These are phyloP conservation scores for Pseudopithomyces maydicus DNA, from an alignment of 2,329 filamentous ascomycete species.

Conservation along the genomic window DNA sequence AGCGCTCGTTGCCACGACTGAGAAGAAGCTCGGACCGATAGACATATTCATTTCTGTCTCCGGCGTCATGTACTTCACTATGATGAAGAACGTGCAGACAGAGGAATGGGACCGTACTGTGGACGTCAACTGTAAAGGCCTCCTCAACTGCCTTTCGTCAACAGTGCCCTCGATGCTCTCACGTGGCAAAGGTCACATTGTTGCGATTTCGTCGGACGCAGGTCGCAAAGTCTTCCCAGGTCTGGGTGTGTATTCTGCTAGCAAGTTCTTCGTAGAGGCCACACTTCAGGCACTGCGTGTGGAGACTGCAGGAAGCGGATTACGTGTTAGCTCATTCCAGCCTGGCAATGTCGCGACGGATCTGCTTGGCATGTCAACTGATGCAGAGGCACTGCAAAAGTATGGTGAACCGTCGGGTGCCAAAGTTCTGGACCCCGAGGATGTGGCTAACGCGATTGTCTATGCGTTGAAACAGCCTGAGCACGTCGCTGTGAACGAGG, in stretches of 20 bases:
- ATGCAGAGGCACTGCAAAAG: conserved; percentile 76
- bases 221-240: conserved; percentile 83
- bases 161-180: conserved; percentile 73
- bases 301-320: conserved; percentile 74
- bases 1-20: conserved; percentile 64
- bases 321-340: conserved; percentile 76
- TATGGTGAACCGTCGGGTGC: conserved; percentile 77
- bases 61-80: conserved; percentile 87
- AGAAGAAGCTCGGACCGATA: conserved; percentile 69
- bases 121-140: conserved; percentile 85
- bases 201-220: conserved; percentile 82
- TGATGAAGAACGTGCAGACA: conserved; percentile 77
- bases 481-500: conserved; percentile 80
- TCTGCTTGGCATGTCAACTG: conserved; percentile 74
- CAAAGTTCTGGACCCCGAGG: conserved; percentile 73
- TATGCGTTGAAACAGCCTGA: conserved; percentile 75
- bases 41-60: conserved; percentile 82
- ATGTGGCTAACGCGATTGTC: conserved; percentile 74
- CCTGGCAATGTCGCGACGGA: conserved; percentile 79
- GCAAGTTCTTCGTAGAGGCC: conserved; percentile 85
- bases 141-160: conserved; percentile 73
- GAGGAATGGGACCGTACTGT: conserved; percentile 83
- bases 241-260: conserved; percentile 79
- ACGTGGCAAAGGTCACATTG: conserved; percentile 72
- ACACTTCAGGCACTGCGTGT: conserved; percentile 75